These are phyloP conservation scores for Suillus subluteus DNA, from an alignment of 768 basidiomycete genomes.

Conservation along the genomic window DNA sequence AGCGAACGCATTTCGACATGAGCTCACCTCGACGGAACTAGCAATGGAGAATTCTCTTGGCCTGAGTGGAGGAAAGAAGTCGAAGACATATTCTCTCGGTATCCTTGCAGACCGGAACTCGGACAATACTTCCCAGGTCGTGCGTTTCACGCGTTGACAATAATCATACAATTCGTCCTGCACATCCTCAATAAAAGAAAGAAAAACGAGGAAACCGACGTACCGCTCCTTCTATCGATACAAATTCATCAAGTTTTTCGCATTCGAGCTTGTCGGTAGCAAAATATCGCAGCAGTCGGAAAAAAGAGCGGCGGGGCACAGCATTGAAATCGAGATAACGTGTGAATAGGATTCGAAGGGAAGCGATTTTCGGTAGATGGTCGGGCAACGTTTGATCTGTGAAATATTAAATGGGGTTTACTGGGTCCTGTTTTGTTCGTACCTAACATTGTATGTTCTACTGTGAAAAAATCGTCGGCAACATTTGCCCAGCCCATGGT, in stretches of 20 bases:
- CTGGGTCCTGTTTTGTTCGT: neutral
- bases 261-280: conserved; percentile 74
- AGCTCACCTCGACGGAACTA: conserved; percentile 59
- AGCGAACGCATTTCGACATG: neutral
- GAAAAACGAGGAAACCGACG: conserved; percentile 23
- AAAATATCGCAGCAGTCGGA: conserved; percentile 79
- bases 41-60: conserved; percentile 94
- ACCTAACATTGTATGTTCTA: conserved; percentile 45
- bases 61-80: conserved; percentile 84
- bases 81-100: conserved; percentile 85
- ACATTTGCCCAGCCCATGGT: conserved; percentile 61
- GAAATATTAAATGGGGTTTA: conserved; percentile 1
- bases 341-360: conserved; percentile 73
- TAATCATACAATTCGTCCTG: conserved; percentile 95
- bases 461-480: conserved; percentile 58
- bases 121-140: conserved; percentile 80
- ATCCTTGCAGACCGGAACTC: conserved; percentile 79
- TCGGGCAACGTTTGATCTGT: conserved; percentile 69
- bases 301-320: conserved; percentile 86
- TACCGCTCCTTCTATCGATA: conserved; percentile 71
- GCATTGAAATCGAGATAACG: conserved; percentile 82
- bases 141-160: conserved; percentile 76
- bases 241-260: conserved; percentile 86
- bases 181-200: conserved; percentile 12
- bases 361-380: conserved; percentile 60